These are phyloP conservation scores for Diaporthe velutina DNA, from an alignment of 2,329 filamentous ascomycete genomes.

Conservation along the genomic window DNA sequence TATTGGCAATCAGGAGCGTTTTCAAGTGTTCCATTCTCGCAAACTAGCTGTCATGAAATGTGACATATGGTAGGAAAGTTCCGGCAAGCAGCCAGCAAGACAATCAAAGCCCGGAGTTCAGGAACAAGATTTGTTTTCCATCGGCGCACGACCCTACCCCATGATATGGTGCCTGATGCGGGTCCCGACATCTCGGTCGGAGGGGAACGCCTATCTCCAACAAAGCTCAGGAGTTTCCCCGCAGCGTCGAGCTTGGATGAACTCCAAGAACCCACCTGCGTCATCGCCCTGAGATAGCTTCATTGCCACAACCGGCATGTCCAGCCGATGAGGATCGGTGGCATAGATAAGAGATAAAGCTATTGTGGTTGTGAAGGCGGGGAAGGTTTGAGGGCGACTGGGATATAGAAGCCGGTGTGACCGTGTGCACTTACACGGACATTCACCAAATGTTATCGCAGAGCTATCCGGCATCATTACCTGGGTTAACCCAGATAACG, in stretches of 20 bases:
- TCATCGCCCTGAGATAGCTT: constrained; percentile 6
- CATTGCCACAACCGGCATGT: constrained; percentile 3
- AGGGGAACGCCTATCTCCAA: neutral
- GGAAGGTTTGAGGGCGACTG: neutral
- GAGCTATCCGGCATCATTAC: neutral
- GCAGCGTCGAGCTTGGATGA: constrained; percentile 6
- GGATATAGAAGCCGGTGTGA: too few relatives aligned
- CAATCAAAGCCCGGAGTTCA: too few relatives aligned
- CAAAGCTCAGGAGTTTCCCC: neutral
- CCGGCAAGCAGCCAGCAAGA: neutral
- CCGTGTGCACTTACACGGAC: too few relatives aligned
- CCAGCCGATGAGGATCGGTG: neutral
- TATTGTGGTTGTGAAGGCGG: neutral
- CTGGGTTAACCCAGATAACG: neutral
- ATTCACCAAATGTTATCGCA: neutral
- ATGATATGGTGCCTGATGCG: neutral
- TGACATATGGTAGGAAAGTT: neutral
- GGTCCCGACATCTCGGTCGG: constrained; percentile 7
- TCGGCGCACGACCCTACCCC: too few relatives aligned
- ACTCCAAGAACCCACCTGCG: constrained; percentile 6
- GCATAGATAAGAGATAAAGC: neutral
- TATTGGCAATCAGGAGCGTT: constrained; percentile 69
- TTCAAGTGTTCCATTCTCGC: constrained; percentile 49
- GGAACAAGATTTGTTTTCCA: neutral
- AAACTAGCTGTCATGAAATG: neutral